Evolutionary conservation across 768 basidiomycete genomes (phyloP).

Genomic region (Mycena maculata): DNA sequence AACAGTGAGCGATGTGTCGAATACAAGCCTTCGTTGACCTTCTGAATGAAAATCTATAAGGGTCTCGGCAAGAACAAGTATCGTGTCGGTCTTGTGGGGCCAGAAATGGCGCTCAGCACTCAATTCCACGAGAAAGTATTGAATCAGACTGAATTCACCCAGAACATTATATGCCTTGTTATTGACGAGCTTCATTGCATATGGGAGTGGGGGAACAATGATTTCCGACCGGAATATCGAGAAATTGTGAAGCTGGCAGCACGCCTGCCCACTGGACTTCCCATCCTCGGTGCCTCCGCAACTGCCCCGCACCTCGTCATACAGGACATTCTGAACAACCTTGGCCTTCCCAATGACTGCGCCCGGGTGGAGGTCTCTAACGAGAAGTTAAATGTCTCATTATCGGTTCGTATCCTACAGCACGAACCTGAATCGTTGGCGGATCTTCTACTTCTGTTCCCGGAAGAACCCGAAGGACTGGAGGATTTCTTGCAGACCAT

Average conservation of each 20-base stretch:
- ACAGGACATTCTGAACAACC: slow-evolving; percentile 10
- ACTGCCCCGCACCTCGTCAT: slow-evolving; percentile 19
- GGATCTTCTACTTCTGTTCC: slow-evolving; percentile 28
- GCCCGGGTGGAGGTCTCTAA: slow-evolving; percentile 24
- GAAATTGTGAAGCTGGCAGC: neutral
- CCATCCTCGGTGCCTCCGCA: slow-evolving; percentile 28
- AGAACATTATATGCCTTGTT: slow-evolving; percentile 27
- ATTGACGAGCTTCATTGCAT: slow-evolving; percentile 42
- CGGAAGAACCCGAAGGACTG: neutral
- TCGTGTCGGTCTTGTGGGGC: slow-evolving; percentile 32
- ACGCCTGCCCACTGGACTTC: slow-evolving; percentile 24
- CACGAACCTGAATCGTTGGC: slow-evolving; percentile 26
- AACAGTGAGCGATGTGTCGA: neutral
- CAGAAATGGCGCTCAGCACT: slow-evolving; percentile 29
- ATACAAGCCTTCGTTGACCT: neutral
- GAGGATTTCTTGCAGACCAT: slow-evolving; percentile 30
- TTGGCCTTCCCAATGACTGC: slow-evolving; percentile 8
- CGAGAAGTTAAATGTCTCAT: slow-evolving; percentile 23
- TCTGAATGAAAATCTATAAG: neutral
- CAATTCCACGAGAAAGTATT: slow-evolving; percentile 25
- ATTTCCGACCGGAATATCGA: slow-evolving; percentile 28
- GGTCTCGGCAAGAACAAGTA: slow-evolving; percentile 25
- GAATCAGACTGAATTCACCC: slow-evolving; percentile 19
- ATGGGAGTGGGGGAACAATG: slow-evolving; percentile 36
- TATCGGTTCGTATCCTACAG: slow-evolving; percentile 10